phyloP scores from a whole-genome alignment of 2,329 filamentous ascomycete species.

The Sporothrix protearum region DNA sequence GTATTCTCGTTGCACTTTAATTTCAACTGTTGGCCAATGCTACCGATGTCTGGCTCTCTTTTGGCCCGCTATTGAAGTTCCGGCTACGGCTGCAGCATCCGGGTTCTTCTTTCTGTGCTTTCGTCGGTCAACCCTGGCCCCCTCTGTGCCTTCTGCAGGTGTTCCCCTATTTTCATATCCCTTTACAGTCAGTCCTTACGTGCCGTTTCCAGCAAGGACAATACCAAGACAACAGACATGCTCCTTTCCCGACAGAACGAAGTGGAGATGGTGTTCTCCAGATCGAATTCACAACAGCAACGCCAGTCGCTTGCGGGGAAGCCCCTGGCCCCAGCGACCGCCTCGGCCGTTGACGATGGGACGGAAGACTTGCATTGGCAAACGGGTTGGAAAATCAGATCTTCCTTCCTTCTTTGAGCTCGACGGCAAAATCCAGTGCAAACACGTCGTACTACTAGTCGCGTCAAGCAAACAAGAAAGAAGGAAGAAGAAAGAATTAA shows the following conservation, averaged over 20 bases:
- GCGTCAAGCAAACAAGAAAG: background rate
- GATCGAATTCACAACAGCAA: background rate
- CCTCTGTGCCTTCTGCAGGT: too few relatives aligned
- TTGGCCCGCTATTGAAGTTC: too few relatives aligned
- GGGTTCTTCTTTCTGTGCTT: background rate
- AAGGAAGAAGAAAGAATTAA: background rate
- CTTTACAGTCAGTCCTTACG: too few relatives aligned
- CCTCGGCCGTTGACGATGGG: background rate
- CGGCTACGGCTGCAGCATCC: slow-evolving; percentile 10
- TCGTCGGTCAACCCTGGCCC: too few relatives aligned
- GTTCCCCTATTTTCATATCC: background rate
- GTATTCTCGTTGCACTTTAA: background rate
- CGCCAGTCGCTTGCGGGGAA: background rate
- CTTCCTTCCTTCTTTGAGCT: background rate
- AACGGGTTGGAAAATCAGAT: background rate
- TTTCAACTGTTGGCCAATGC: background rate
- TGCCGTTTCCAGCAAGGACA: slow-evolving; percentile 1
- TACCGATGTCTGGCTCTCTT: background rate
- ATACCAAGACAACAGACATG: background rate
- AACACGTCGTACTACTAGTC: background rate
- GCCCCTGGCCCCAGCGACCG: background rate
- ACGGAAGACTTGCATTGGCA: background rate
- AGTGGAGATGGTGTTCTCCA: background rate
- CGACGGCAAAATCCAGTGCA: background rate
- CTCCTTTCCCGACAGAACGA: background rate